phyloP scores from a whole-genome alignment of 1,284 basidiomycete genomes.

The Earliella scabrosa region DNA sequence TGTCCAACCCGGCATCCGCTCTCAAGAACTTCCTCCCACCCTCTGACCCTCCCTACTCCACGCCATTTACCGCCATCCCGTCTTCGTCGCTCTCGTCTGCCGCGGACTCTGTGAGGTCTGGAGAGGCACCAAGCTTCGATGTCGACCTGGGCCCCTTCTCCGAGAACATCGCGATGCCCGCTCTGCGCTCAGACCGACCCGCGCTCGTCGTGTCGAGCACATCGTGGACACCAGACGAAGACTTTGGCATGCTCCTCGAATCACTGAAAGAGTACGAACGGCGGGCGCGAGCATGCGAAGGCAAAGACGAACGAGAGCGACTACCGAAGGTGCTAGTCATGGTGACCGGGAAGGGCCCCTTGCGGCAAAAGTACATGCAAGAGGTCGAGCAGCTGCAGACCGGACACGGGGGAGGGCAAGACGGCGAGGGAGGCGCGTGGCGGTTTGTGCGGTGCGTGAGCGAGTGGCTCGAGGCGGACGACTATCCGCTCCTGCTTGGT shows the following conservation, averaged over 20 bases:
- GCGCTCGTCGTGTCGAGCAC: constrained; percentile 92
- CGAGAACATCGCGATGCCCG: constrained; percentile 29
- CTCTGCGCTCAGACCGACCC: constrained; percentile 70
- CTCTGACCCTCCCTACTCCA: constrained; percentile 57
- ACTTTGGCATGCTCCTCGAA: constrained; percentile 84
- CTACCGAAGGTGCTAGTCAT: constrained; percentile 83
- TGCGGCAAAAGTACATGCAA: constrained; percentile 76
- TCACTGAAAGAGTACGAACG: constrained; percentile 75
- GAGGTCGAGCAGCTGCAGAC: constrained; percentile 59
- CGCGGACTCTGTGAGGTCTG: constrained; percentile 31
- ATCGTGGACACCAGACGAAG: constrained; percentile 98
- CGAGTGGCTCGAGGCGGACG: constrained; percentile 85
- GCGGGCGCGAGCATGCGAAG: constrained; percentile 48
- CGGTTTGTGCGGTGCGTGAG: constrained; percentile 83
- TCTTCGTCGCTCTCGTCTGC: constrained; percentile 12
- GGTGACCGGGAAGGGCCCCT: constrained; percentile 92
- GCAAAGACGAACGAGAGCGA: constrained; percentile 27
- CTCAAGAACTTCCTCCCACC: constrained; percentile 47
- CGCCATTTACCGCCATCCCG: constrained; percentile 56
- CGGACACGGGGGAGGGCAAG: constrained; percentile 18
- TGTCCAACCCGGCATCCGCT: constrained; percentile 32
- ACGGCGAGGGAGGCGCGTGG: constrained; percentile 56
- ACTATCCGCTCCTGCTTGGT: constrained; percentile 88
- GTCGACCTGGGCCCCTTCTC: constrained; percentile 14
- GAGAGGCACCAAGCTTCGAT: constrained; percentile 24